Evolutionary conservation across 139 green algal genomes (phyloP), one percentile per base, ranked within the genome.

Genomic region (Chlamydomonas asymmetrica): DNA sequence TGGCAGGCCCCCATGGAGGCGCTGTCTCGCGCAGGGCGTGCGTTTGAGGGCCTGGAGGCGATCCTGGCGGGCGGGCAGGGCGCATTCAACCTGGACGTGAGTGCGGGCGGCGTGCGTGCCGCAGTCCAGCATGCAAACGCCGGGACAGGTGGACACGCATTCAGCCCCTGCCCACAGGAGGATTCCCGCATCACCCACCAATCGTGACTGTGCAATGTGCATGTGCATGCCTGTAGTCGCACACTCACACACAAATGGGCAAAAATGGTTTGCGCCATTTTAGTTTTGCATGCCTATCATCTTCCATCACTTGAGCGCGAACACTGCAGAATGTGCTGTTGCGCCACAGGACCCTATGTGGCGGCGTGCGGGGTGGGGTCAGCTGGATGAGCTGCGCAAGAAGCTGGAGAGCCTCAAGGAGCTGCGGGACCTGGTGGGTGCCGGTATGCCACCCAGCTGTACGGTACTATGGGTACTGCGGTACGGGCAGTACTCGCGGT

Each of bases 351-450:
- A 84, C 67, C 70, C 68, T 62, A 78, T 96, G 18, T 96, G 92
- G 92, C 77, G 84, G 81, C 82, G 89, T 18, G 84, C 88, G 45
- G 92, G 91, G n/a, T 97, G 92, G 92, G 63, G 37, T 2, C 76
- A 91, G 50, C 89, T 97, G 87, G 90, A 95, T 74, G 83, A 85
- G 32, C 86, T 97, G 84, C 68, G 92, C 2, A 54, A 71, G 22
- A 90, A 90, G 77, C 81, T 97, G 45, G 93, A 97, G 80, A 88
- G 93, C 63, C 67, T 97, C 31, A 89, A 87, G 77, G 92, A 97
- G 83, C 87, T 97, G 69, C 75, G 93, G 2, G 92, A 97, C 78
- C 79, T 97, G 41, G 93, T 97, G 35, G 20, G 48, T 56, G 48
- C 48, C 48, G 20, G 16, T 27, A 27, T 16, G 48, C 48, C 48